Conservation (phyloP, 2,329 filamentous ascomycete genomes). For the Pseudogymnoascus sp. region DNA sequence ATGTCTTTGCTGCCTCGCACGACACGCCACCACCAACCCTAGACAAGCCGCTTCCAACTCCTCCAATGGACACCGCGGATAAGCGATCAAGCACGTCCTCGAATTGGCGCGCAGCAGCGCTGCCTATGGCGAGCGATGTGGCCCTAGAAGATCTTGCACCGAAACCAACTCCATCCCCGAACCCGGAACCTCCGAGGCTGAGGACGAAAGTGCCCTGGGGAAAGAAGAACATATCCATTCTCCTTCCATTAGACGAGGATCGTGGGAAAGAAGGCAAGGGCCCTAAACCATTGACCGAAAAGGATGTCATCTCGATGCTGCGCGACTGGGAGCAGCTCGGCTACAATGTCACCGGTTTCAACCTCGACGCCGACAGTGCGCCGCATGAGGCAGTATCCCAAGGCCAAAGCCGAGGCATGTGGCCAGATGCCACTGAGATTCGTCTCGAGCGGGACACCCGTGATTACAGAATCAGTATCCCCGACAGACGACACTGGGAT, state of each 20-base stretch:
- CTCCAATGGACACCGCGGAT: background rate
- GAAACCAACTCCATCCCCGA: constrained; percentile 18
- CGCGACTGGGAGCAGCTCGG: constrained; percentile 59
- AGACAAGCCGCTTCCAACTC: constrained; percentile 9
- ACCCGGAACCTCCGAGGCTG: constrained; percentile 42
- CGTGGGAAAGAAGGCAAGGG: constrained; percentile 49
- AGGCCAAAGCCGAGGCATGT: constrained; percentile 57
- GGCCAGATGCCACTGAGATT: constrained; percentile 55
- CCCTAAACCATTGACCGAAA: constrained; percentile 44
- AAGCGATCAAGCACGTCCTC: background rate
- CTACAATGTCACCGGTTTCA: constrained; percentile 61
- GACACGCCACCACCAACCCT: background rate
- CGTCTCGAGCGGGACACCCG: constrained; percentile 43
- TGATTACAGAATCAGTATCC: constrained; percentile 56
- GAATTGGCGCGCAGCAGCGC: constrained; percentile 18
- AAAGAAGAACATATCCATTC: constrained; percentile 64
- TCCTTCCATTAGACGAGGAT: constrained; percentile 58
- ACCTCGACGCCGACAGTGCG: constrained; percentile 43
- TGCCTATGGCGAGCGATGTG: constrained; percentile 12
- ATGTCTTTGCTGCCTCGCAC: constrained; percentile 4
- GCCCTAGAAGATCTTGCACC: constrained; percentile 13
- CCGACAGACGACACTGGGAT: constrained; percentile 51
- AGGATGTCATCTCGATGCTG: constrained; percentile 54
- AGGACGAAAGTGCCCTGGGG: constrained; percentile 70
- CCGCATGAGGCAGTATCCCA: constrained; percentile 13